phyloP scores from a whole-genome alignment of 2,329 filamentous ascomycete genomes.

The Fusarium sp. region DNA sequence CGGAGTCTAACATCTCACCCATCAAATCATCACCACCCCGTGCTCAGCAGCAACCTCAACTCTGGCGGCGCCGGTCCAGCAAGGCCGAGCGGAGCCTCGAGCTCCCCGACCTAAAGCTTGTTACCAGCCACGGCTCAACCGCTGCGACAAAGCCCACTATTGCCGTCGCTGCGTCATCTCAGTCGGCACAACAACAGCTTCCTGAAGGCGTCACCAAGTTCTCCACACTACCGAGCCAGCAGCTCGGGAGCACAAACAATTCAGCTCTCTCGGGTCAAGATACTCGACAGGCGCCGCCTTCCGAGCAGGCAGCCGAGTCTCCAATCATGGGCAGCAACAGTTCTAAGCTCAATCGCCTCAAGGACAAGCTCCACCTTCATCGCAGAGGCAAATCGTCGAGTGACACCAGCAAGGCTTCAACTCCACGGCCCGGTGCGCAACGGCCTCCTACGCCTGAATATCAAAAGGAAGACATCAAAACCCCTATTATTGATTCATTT shows the following conservation, averaged over 20 bases:
- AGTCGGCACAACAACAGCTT: conserved; percentile 30
- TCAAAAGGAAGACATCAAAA: conserved; percentile 55
- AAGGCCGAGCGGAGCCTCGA: conserved; percentile 61
- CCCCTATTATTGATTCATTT: conserved; percentile 50
- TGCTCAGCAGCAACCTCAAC: conserved; percentile 43
- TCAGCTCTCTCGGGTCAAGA: conserved; percentile 25
- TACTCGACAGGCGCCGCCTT: conserved; percentile 15
- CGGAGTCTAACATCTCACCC: conserved; percentile 23
- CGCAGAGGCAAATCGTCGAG: conserved; percentile 39
- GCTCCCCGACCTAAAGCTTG: conserved; percentile 61
- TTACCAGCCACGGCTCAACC: conserved; percentile 63
- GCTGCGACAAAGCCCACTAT: conserved; percentile 45
- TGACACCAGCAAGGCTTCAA: conserved; percentile 36
- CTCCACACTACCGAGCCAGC: conserved; percentile 31
- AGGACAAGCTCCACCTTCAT: conserved; percentile 46
- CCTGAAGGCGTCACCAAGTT: conserved; percentile 29
- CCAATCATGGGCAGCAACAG: conserved; percentile 48
- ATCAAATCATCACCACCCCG: conserved; percentile 44
- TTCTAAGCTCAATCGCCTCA: conserved; percentile 49
- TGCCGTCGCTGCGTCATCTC: conserved; percentile 14
- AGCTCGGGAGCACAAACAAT: conserved; percentile 19
- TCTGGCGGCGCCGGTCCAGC: conserved; percentile 64
- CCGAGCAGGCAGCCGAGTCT: conserved; percentile 29
- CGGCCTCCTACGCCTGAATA: conserved; percentile 64
- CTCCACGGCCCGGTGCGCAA: conserved; percentile 40